Evolutionary conservation across 2,329 filamentous ascomycete genomes (phyloP), one percentile per base, ranked within the genome.

Genomic region (Ophiosphaerella narmari): DNA sequence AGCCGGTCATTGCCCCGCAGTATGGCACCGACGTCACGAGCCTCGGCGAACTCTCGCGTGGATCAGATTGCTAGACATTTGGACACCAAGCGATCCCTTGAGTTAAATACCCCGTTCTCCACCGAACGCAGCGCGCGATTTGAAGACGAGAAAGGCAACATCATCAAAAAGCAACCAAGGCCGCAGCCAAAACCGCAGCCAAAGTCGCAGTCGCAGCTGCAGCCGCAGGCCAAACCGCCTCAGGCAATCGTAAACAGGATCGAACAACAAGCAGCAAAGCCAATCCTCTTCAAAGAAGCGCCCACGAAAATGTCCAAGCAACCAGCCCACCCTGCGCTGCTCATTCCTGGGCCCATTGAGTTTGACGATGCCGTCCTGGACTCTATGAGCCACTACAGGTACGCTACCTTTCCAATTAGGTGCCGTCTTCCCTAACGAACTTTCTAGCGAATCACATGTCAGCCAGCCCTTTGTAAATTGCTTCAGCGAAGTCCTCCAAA

Each of bases 341-440:
- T 99, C 77, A 97, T 99, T 70, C 94, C 94, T 42, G 94, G 94
- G 58, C 94, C 94, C 69, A 96, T 97, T 75, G 93, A 97, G 79
- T 97, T 97, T 72, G 93, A 97, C 74, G 93, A 97, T 93, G 91
- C 87, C 40, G 93, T 97, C 54, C 85, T 97, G 44, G 85, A 92
- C 75, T 90, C 91, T 54, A 97, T 97, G 93, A 88, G 89, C 80
- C 91, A 96, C 77, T 96, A 88, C 79, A 93, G 89, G 89, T 91
- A 79, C 37, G 41, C 5, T 11, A 29, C 33, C 14, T 2, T 7
- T 18, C 4, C 37, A 38, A 33, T 51, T 14, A 18, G 7, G 29
- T 14, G n/a, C 11, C 7, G 9, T 23, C 9, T 8, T 21, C 35
- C 24, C 48, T 61, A 32, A 62, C 36, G 41, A 5, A 12, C 18